Conservation (phyloP, 2,329 filamentous ascomycete species). For the Dendrostoma leiphaemia region DNA sequence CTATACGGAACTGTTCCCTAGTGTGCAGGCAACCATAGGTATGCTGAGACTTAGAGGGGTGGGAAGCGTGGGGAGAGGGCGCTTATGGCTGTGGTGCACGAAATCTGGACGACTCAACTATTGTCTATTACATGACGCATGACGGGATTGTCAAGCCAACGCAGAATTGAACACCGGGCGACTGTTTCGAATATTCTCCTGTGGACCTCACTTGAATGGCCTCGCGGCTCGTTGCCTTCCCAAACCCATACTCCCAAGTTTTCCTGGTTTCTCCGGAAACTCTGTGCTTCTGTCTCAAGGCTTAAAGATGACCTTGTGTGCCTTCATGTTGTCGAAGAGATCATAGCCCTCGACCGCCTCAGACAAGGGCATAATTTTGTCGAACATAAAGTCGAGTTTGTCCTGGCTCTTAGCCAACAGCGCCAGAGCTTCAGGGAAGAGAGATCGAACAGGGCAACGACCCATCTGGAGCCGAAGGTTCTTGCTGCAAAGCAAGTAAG, state of each 20-base stretch:
- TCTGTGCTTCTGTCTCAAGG: no score
- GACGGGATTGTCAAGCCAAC: conserved; percentile 85
- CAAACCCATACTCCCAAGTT: background rate
- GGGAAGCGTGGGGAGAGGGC: conserved; percentile 66
- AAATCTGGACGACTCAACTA: conserved; percentile 80
- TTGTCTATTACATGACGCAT: conserved; percentile 82
- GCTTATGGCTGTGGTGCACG: conserved; percentile 71
- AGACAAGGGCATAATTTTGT: no score
- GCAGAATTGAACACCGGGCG: conserved; percentile 60
- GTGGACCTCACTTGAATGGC: no score
- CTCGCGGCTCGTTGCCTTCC: no score
- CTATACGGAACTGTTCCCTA: no score
- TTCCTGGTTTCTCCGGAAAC: no score
- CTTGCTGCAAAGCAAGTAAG: conserved; percentile 52
- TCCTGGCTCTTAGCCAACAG: conserved; percentile 66
- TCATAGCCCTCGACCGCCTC: no score
- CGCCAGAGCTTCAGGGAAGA: conserved; percentile 62
- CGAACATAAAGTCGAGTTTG: no score
- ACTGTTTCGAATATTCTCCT: background rate
- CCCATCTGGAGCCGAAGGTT: conserved; percentile 75
- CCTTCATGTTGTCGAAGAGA: conserved; percentile 71
- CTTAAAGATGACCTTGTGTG: conserved; percentile 71
- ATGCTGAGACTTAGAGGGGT: no score
- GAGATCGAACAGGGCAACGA: conserved; percentile 69
- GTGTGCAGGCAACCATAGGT: no score